These are phyloP conservation scores for Sporothrix schenckii DNA, from an alignment of 2,329 filamentous ascomycete species.

Conservation along the genomic window DNA sequence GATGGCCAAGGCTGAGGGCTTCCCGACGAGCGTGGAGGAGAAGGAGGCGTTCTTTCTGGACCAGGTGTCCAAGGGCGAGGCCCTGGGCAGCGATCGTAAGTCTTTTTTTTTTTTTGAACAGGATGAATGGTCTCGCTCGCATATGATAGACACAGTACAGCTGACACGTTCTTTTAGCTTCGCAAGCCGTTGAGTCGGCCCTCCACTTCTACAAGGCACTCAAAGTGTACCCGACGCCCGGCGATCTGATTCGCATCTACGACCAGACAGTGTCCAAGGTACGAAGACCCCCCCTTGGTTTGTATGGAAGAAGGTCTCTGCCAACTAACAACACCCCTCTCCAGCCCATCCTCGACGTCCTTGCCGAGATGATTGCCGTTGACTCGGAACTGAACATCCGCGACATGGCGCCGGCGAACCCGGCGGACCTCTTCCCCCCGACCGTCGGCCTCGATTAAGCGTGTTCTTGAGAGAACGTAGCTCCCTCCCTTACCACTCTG, in stretches of 20 bases:
- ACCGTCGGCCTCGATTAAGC: conserved; percentile 34
- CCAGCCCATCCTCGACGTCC: conserved; percentile 87
- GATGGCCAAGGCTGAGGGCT: conserved; percentile 85
- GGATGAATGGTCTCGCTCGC: background rate
- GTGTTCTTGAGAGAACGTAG: background rate
- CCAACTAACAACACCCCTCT: background rate
- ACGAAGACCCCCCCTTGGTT: conserved; percentile 29
- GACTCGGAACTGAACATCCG: conserved; percentile 35
- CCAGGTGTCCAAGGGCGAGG: conserved; percentile 87
- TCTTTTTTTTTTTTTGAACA: conserved; percentile 31
- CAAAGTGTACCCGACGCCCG: conserved; percentile 94
- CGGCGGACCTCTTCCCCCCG: conserved; percentile 33
- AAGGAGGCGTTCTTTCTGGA: conserved; percentile 96
- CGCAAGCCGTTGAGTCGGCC: conserved; percentile 77
- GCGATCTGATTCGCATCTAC: conserved; percentile 93
- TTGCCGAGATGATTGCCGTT: conserved; percentile 92
- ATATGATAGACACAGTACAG: background rate
- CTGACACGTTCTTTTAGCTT: conserved; percentile 50
- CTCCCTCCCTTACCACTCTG: background rate
- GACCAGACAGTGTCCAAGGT: conserved; percentile 98
- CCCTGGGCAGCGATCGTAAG: conserved; percentile 79
- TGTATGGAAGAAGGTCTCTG: background rate
- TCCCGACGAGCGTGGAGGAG: conserved; percentile 87
- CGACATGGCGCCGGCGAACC: conserved; percentile 30
- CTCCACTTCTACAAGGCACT: conserved; percentile 97